phyloP scores from a whole-genome alignment of 495 filamentous ascomycete genomes.

The Penicillium arizonense region DNA sequence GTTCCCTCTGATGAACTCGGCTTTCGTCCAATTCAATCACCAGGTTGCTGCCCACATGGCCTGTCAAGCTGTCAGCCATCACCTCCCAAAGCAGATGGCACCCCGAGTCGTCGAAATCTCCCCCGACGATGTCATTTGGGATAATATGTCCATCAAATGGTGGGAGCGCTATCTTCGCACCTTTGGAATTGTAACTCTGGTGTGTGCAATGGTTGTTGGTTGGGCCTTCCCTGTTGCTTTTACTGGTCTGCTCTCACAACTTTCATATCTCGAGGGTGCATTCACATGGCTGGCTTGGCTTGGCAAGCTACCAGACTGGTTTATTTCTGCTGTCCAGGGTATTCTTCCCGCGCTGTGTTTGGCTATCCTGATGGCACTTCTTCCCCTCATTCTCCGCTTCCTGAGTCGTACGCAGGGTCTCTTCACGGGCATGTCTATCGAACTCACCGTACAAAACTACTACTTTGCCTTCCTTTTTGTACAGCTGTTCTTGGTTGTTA shows the following conservation, averaged over 20 bases:
- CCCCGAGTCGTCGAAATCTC: constrained; percentile 91
- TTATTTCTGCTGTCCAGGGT: constrained; percentile 78
- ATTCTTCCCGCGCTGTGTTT: constrained; percentile 78
- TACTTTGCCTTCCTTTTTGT: constrained; percentile 96
- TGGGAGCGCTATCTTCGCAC: constrained; percentile 84
- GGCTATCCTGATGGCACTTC: constrained; percentile 73
- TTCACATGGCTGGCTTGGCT: constrained; percentile 74
- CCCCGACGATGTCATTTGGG: constrained; percentile 93
- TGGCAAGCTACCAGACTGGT: constrained; percentile 54
- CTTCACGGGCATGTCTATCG: constrained; percentile 77
- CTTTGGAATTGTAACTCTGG: constrained; percentile 60
- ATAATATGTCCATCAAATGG: constrained; percentile 97
- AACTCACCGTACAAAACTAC: constrained; percentile 83
- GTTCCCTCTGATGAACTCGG: constrained; percentile 94
- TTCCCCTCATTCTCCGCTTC: constrained; percentile 76
- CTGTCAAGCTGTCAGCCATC: constrained; percentile 88
- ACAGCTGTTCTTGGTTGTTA: constrained; percentile 91
- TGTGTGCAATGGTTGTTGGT: constrained; percentile 75
- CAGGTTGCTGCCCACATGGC: constrained; percentile 98
- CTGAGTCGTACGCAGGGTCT: constrained; percentile 74
- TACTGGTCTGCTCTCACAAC: constrained; percentile 75
- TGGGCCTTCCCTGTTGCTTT: constrained; percentile 93
- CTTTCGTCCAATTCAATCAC: constrained; percentile 98
- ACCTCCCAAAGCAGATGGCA: constrained; percentile 91
- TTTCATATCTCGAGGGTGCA: constrained; percentile 62